A percentile compares a stretch with the other conserved stretches of the same genome.
These are phyloP conservation scores for Xylona heveae DNA, from an alignment of 495 filamentous ascomycete genomes.

Conservation along the genomic window DNA sequence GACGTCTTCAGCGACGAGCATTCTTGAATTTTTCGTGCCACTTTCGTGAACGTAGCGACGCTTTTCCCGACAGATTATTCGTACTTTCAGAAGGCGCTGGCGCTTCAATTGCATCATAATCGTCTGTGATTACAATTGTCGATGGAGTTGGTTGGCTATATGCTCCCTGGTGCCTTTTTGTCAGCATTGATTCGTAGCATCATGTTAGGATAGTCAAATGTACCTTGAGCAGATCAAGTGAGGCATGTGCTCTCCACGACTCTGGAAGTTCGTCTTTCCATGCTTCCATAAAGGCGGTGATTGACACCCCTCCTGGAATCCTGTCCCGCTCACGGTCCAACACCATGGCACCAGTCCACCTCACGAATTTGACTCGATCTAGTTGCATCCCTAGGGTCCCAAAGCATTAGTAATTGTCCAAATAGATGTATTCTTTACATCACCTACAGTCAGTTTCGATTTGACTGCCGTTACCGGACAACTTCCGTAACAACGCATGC, in stretches of 20 bases:
- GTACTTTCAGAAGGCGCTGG: neutral
- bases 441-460: slow-evolving; percentile 12
- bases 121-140: slow-evolving; percentile 2
- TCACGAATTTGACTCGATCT: slow-evolving; percentile 21
- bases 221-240: slow-evolving; percentile 5
- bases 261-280: slow-evolving; percentile 6
- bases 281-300: slow-evolving; percentile 2
- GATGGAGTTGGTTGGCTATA: neutral
- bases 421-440: slow-evolving; percentile 13
- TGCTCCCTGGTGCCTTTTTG: neutral
- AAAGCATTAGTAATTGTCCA: slow-evolving; percentile 2
- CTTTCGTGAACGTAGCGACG: slow-evolving; percentile 1
- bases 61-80: neutral
- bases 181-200: neutral
- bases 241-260: slow-evolving; percentile 3
- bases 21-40: slow-evolving; percentile 7
- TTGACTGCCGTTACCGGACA: slow-evolving; percentile 16
- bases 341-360: slow-evolving; percentile 29
- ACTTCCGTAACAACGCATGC: slow-evolving; percentile 21
- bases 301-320: neutral
- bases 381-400: slow-evolving; percentile 21
- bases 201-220: neutral
- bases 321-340: slow-evolving; percentile 21
- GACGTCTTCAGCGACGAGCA: no score
- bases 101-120: neutral